Base-by-base conservation (phyloP, 1,139 yeast genomes). In the Insectozyma bohioensis region DNA sequence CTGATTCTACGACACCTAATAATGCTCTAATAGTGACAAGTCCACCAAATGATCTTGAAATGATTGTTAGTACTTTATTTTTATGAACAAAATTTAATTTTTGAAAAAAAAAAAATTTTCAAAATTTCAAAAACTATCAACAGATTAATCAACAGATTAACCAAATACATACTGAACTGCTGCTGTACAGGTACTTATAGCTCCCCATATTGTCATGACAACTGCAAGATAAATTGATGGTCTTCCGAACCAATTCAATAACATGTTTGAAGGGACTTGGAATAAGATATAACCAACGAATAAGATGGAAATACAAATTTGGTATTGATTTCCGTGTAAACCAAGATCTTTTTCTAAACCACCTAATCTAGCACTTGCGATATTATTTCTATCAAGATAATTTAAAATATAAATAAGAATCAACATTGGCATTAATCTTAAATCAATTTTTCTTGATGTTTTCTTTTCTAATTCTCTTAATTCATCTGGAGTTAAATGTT, bases 231-330 rank as follows among this genome's bases (percentile, higher is more conserved):
- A 77, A 19, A 67, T 46, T 4, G 79, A 67, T 6, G 80, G 82
- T 41, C 58, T 62, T 3, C 73, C 76, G 30, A 75, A 48, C 43
- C 67, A 69, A 52, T 77, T 75, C 46, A 67, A 55, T 31, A 65
- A 47, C 68, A 67, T 63, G 42, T 65, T 67, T 26, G 79, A 68
- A 15, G 83, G 81, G 37, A 79, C 67, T 53, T 79, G 80, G 66
- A 77, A 69, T 32, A 73, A 54, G 41, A 78, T 75, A 50, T 79
- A 80, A 36, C 83, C 82, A 18, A 78, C 80, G 43, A 75, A 79
- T 32, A 79, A 62, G 36, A 79, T 67, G 15, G 80, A 69, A 42
- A 77, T 68, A 48, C 73, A 63, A 5, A 77, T 73, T 49, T 77
- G 77, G 51, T 74, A 78, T 48, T 78, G 72, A 30, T 60, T 54